Conservation (phyloP, 2,329 filamentous ascomycete genomes). For the Alternaria sp. region DNA sequence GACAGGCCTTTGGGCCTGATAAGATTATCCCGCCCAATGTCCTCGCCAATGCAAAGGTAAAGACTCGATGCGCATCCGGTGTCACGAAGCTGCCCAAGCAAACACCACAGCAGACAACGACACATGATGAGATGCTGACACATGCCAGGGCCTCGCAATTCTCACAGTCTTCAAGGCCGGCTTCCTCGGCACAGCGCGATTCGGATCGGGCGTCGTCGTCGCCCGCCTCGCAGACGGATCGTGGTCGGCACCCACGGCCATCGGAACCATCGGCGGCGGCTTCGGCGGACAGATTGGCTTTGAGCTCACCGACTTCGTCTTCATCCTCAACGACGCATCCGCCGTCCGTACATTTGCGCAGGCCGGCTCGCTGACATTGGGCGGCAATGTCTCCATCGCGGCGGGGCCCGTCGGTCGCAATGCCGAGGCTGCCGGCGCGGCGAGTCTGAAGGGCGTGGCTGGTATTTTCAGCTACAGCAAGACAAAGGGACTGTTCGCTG, state of each 20-base stretch:
- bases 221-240: conserved; percentile 76
- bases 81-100: conserved; percentile 6
- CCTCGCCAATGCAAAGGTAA: conserved; percentile 87
- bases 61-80: conserved; percentile 2
- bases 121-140: conserved; percentile 9
- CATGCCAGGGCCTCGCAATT: conserved; percentile 73
- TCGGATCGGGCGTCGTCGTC: conserved; percentile 82
- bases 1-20: conserved; percentile 91
- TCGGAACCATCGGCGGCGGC: conserved; percentile 79
- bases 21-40: conserved; percentile 94
- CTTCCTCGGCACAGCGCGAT: conserved; percentile 81
- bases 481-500: conserved; percentile 95
- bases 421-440: conserved; percentile 93
- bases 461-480: conserved; percentile 98
- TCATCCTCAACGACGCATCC: conserved; percentile 90
- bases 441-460: conserved; percentile 85
- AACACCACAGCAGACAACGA: background rate
- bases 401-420: conserved; percentile 93
- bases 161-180: conserved; percentile 87
- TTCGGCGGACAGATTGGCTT: conserved; percentile 88
- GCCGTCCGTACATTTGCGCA: conserved; percentile 96
- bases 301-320: conserved; percentile 93
- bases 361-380: conserved; percentile 86
- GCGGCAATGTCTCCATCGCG: conserved; percentile 94
- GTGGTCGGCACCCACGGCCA: conserved; percentile 83